Base-by-base conservation (phyloP, 805 yeast genomes). In the Metschnikowia hibisci region DNA sequence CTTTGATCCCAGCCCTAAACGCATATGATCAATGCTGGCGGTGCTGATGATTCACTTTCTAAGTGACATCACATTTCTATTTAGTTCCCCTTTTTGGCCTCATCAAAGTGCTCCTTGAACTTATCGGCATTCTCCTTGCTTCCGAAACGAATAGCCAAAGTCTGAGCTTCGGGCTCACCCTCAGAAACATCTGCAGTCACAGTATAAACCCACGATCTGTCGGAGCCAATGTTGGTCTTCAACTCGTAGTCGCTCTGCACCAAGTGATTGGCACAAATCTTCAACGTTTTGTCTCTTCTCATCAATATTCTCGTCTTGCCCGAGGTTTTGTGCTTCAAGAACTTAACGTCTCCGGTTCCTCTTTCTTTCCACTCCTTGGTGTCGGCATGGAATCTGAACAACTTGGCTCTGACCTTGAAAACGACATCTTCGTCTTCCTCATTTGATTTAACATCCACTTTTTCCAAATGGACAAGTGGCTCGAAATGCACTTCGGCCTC, bases 221-320 rank as follows among this genome's bases (percentile, higher is more conserved):
- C 99, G 47, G 93, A 83, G 39, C 99, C 98, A 53, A 93, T 90
- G 63, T 93, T 93, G 58, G 97, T 88, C 63, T 81, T 86, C 66
- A 93, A 80, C 54, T 70, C 78, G 70, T 85, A 87, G 55, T 85
- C 95, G 49, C 91, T 81, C 35, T 86, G 70, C 64, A 87, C 80
- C 70, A 81, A 81, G 71, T 93, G 99, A 76, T 93, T 93, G 57
- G 99, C 99, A 70, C 99, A 93, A 61, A 93, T 84, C 78, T 93
- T 93, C 64, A 93, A 79, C 43, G 98, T 93, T 77, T 91, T 91
- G 74, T 93, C 99, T 76, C 99, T 88, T 81, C 99, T 88, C 99
- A 93, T 93, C 63, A 93, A 76, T 54, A 93, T 69, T 74, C 99
- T 84, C 52, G 87, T 87, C 73, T 88, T 90, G 46, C 79, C 77